Base-by-base conservation (phyloP, 306 rosid species). In the Dicorynia guianensis region DNA sequence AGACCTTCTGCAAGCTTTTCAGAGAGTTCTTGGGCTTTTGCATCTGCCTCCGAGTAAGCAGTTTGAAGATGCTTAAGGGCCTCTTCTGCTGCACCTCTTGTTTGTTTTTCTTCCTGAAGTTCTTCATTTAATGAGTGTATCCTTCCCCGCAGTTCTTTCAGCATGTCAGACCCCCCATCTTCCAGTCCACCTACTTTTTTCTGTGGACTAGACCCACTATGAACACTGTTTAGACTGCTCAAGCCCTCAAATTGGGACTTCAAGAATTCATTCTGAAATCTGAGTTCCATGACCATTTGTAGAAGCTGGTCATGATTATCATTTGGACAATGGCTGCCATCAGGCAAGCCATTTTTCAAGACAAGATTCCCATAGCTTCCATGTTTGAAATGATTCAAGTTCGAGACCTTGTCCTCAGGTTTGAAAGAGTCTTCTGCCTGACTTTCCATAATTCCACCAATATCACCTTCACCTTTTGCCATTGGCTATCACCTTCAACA, bases 21-120 rank as follows among this genome's bases (percentile, higher is more conserved):
- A 74, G 99, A 82, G 62, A 96, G 93, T 64, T 96, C 93, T 47
- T 79, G 87, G 42, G 89, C 88, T 83, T 84, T 92, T 11, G 88
- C 81, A 81, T 92, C 98, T 46, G 97, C 90, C 60, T 92, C 98
- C 39, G 91, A 83, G 67, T 89, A 88, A 34, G 82, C 75, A 42
- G 25, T 65, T 66, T 82, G 93, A 76, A 96, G 93, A 76, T 92
- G 99, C 90, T 96, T 87, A 84, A 96, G 70, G 75, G 98, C 96
- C 79, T 76, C 90, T 74, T 96, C 99, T 0, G 98, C 91, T 11
- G 99, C 97, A 64, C 76, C 83, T 63, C 97, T 91, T 13, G 97
- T 96, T 77, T 89, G 91, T 49, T 83, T 96, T 82, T 96, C 98
- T 76, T 86, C 92, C 79, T 72, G 30, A 75, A 96, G 92, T 56